Conservation (phyloP, 1,139 yeast species). For the Candida sp. region DNA sequence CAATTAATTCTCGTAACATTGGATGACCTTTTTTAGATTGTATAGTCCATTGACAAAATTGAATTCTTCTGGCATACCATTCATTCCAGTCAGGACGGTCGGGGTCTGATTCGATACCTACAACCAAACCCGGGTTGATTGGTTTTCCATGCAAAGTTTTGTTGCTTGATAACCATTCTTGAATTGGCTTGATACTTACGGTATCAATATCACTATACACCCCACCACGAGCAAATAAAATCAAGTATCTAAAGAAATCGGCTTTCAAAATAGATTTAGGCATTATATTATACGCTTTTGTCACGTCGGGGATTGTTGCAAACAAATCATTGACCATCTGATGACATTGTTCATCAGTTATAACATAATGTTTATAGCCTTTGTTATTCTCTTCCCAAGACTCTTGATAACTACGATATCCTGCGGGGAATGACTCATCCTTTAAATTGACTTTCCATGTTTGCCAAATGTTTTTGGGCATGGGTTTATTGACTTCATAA, state of each 20-base stretch:
- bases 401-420: constrained; percentile 37
- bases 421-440: constrained; percentile 50
- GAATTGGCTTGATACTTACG: constrained; percentile 34
- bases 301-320: constrained; percentile 70
- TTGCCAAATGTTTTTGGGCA: constrained; percentile 88
- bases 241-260: constrained; percentile 86
- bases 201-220: constrained; percentile 93
- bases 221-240: constrained; percentile 88
- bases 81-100: constrained; percentile 77
- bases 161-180: constrained; percentile 32
- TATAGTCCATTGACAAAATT: constrained; percentile 74
- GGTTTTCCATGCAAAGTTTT: constrained; percentile 25
- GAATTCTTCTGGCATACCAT: constrained; percentile 68
- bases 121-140: constrained; percentile 64
- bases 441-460: constrained; percentile 80
- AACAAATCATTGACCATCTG: constrained; percentile 63
- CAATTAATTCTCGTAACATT: constrained; percentile 73
- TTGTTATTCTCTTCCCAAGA: constrained; percentile 64
- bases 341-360: constrained; percentile 69
- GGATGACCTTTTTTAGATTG: constrained; percentile 93
- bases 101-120: constrained; percentile 94
- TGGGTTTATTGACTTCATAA: constrained; percentile 53
- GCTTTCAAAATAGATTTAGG: constrained; percentile 83
- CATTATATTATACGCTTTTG: constrained; percentile 70
- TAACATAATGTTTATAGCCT: constrained; percentile 65